Evolutionary conservation across 805 yeast genomes (phyloP), one percentile per base, ranked within the genome.

Genomic region (Kodamaea leandrae): DNA sequence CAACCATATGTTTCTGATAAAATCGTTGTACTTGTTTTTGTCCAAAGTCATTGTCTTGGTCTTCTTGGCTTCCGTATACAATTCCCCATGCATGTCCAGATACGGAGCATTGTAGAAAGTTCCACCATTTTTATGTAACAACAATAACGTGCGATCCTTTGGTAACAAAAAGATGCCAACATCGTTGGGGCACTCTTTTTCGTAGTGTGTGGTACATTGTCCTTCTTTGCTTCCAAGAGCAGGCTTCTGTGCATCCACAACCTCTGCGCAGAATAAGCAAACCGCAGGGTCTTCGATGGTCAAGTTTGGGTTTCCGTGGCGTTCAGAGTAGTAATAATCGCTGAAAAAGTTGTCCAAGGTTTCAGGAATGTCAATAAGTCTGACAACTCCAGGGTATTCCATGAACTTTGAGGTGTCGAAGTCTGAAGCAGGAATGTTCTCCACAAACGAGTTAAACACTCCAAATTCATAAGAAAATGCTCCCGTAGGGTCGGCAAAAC

Each of bases 71-170:
- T 83, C 90, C 32, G 80, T 83, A 37, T 90, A 88, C 12, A 80
- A 61, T 53, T 90, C 97, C 1, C 97, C 97, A 58, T 88, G 95
- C 25, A 73, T 72, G 57, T 90, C 96, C 25, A 86, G 63, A 55
- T 82, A 91, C 0, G 98, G 98, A 2, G 95, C 83, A 24, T 80
- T 80, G 45, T 78, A 72, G 58, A 91, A 91, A 1, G 96, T 79
- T 0, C 99, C 99, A 26, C 84, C 82, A 6, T 82, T 83, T 37
- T 78, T 79, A 44, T 84, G 77, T 35, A 91, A 56, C 24, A 87
- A 55, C 38, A 88, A 62, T 18, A 86, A 55, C 9, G 82, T 66
- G 47, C 86, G 74, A 47, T 81, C 83, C 49, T 82, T 78, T 1
- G 95, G 91, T 2, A 86, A 54, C 35, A 88, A 62, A 50, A 81